Conservation (phyloP, 2,329 filamentous ascomycete genomes). For the Apiospora malaysiana region DNA sequence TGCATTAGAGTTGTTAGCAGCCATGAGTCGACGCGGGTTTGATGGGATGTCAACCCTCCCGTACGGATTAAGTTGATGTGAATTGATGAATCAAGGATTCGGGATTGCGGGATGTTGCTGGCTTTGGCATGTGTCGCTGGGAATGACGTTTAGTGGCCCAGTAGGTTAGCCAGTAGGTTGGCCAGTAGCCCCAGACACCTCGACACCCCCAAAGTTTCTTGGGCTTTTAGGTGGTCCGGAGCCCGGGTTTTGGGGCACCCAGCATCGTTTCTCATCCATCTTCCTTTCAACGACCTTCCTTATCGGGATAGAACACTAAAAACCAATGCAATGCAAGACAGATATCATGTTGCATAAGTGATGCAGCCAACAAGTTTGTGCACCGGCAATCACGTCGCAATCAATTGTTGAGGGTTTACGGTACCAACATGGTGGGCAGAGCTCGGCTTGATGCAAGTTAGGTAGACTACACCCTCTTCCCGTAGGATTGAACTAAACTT, state of each 20-base stretch:
- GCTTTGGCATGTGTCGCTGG: constrained; percentile 1
- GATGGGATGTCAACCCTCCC: neutral
- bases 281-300: neutral
- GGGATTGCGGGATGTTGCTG: neutral
- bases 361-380: neutral
- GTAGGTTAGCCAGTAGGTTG: too few relatives aligned
- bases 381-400: neutral
- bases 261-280: too few relatives aligned
- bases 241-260: neutral
- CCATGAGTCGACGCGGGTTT: neutral
- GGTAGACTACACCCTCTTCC: too few relatives aligned
- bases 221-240: neutral
- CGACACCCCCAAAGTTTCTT: too few relatives aligned
- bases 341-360: neutral
- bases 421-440: too few relatives aligned
- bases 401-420: too few relatives aligned
- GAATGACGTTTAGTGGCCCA: neutral
- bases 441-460: too few relatives aligned
- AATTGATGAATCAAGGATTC: constrained; percentile 1
- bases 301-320: neutral
- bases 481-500: too few relatives aligned
- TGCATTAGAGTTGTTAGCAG: neutral
- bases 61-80: neutral
- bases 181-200: too few relatives aligned
- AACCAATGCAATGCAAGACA: neutral